These are phyloP conservation scores for Gracilaria gracilis DNA, from an alignment of 23 red algal species.

Conservation along the genomic window DNA sequence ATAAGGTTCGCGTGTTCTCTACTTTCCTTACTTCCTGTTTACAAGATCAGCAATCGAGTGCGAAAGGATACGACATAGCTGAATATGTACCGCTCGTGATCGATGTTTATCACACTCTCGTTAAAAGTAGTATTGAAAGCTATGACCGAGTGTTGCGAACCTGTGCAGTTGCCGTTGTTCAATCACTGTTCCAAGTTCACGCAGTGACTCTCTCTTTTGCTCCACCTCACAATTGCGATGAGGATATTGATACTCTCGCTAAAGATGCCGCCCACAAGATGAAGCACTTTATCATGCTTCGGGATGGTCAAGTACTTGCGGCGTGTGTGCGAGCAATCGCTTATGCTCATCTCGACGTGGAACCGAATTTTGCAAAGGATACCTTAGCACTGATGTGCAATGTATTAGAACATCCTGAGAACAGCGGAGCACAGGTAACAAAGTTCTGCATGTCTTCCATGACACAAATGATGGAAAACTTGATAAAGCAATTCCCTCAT, in stretches of 20 bases:
- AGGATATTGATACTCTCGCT: neutral
- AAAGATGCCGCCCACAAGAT: neutral
- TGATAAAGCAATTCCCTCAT: neutral
- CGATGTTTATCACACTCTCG: neutral
- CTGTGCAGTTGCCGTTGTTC: slow-evolving; percentile 1
- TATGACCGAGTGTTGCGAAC: slow-evolving; percentile 3
- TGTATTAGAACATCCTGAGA: neutral
- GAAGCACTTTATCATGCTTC: slow-evolving; percentile 1
- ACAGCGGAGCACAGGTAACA: neutral
- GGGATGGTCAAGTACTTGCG: neutral
- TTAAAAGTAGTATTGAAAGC: neutral
- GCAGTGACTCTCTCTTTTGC: neutral
- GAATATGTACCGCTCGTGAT: neutral
- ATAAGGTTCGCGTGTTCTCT: neutral
- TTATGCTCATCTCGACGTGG: neutral
- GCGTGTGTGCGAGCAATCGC: slow-evolving; percentile 2
- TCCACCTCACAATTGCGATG: neutral
- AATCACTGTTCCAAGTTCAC: slow-evolving; percentile 14
- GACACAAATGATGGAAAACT: neutral
- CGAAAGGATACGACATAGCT: neutral
- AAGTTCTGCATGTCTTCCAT: slow-evolving; percentile 43
- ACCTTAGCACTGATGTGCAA: neutral
- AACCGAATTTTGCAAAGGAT: neutral
- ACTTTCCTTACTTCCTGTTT: slow-evolving; percentile 21
- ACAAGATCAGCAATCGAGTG: neutral